Evolutionary conservation across 2,329 filamentous ascomycete species (phyloP), one percentile per base, ranked within the genome.

Genomic region (Talaromyces sp.): DNA sequence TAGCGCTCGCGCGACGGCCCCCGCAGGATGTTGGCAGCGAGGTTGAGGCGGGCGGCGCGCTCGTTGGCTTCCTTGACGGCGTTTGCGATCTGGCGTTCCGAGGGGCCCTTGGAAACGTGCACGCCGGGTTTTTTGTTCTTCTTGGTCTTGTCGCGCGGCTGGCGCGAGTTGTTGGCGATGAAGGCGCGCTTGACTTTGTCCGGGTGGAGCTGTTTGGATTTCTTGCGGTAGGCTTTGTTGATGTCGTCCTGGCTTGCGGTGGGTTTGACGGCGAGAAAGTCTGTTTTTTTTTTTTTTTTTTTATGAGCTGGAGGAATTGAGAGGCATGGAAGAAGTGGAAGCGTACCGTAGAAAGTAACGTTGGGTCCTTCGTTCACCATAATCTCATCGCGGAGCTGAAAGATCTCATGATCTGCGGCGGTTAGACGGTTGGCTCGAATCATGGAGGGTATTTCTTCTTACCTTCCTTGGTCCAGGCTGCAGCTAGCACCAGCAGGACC

Each of bases 141-240:
- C 66, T 82, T 80, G 64, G 80, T 77, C 63, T 77, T 75, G 59
- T 71, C 69, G 64, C 80, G 82, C 65, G 54, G 31, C n/a, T 77
- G 76, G 69, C 82, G 82, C 58, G 83, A 82, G 70, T 86, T 87
- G 72, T 89, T 87, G 65, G 89, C 84, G 63, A 89, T 82, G 76
- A 95, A 90, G 73, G 87, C 83, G 76, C 93, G 90, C 76, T 89
- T 91, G 69, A 93, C 93, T 81, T 98, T 99, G 85, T 99, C 95
- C 1, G 95, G 95, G 75, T 99, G 95, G 54, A 97, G 82, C 58
- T 85, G 82, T 65, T 88, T 85, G 52, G 92, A 89, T 78, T 89
- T 91, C 79, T 93, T 92, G 80, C 91, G 90, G 82, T 96, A 96
- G 69, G 92, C 93, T 77, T 95, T 96, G 81, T 88, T 92, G 78